Evolutionary conservation across 441 rosid species (phyloP).

Genomic region (Bruguiera hainesii): DNA sequence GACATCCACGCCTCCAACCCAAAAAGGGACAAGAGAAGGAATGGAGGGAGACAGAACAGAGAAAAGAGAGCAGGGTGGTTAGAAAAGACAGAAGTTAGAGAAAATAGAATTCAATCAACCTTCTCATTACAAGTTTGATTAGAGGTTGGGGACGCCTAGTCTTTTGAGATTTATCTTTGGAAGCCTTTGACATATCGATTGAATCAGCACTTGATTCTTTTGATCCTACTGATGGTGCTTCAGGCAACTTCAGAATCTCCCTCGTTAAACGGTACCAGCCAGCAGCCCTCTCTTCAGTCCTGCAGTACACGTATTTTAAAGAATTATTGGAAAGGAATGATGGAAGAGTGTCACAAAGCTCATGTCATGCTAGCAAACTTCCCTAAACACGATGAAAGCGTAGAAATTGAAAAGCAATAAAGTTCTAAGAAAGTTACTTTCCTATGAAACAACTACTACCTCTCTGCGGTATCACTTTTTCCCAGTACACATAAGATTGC

Average conservation of each 20-base stretch:
- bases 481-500: slow-evolving; percentile 92
- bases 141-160: slow-evolving; percentile 98
- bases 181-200: slow-evolving; percentile 42
- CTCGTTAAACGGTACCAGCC: slow-evolving; percentile 99
- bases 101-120: slow-evolving; percentile 43
- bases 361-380: slow-evolving; percentile 11
- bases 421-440: background rate
- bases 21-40: background rate
- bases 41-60: background rate
- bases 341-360: background rate
- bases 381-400: slow-evolving; percentile 15
- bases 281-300: slow-evolving; percentile 96
- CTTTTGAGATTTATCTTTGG: slow-evolving; percentile 84
- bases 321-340: slow-evolving; percentile 1
- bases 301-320: slow-evolving; percentile 29
- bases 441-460: slow-evolving; percentile 28
- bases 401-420: slow-evolving; percentile 8
- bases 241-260: slow-evolving; percentile 96
- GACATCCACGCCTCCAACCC: background rate
- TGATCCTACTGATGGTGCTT: slow-evolving; percentile 73
- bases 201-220: slow-evolving; percentile 43
- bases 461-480: slow-evolving; percentile 72
- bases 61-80: background rate
- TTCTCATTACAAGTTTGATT: slow-evolving; percentile 98
- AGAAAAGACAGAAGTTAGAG: background rate